These are phyloP conservation scores for Kockovaella imperatae DNA, from an alignment of 768 basidiomycete species.

Conservation along the genomic window DNA sequence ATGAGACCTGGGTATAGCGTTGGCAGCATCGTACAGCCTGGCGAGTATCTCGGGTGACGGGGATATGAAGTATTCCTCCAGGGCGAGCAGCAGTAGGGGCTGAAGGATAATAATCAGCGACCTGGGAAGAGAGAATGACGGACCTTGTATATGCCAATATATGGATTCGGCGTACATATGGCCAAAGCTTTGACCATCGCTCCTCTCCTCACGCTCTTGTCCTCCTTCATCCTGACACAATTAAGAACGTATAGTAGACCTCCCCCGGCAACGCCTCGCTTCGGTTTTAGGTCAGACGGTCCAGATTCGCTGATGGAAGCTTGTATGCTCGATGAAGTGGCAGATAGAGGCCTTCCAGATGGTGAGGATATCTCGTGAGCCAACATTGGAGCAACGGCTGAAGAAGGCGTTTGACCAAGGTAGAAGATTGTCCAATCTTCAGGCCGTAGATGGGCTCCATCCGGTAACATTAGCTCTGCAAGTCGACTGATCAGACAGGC, in stretches of 20 bases:
- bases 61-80: slow-evolving; percentile 86
- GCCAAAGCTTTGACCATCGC: slow-evolving; percentile 91
- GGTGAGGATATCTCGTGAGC: slow-evolving; percentile 43
- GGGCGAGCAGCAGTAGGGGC: slow-evolving; percentile 86
- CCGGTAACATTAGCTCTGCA: slow-evolving; percentile 96
- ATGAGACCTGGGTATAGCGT: slow-evolving; percentile 75
- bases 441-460: slow-evolving; percentile 87
- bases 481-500: slow-evolving; percentile 55
- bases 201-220: slow-evolving; percentile 77
- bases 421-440: slow-evolving; percentile 99
- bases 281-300: slow-evolving; percentile 4
- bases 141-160: slow-evolving; percentile 93
- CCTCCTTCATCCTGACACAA: slow-evolving; percentile 82
- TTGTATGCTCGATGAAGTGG: not conserved
- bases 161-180: slow-evolving; percentile 85
- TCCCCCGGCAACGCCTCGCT: slow-evolving; percentile 27
- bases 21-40: slow-evolving; percentile 84
- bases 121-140: slow-evolving; percentile 22
- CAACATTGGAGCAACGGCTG: slow-evolving; percentile 74
- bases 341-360: not conserved
- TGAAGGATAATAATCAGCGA: slow-evolving; percentile 39
- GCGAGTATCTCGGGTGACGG: slow-evolving; percentile 86
- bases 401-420: slow-evolving; percentile 85
- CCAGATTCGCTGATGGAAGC: not conserved
- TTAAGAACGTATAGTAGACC: slow-evolving; percentile 75